A percentile compares a stretch with the other conserved stretches of the same genome.
Conservation (phyloP, 1,284 basidiomycete species). For the Ceratobasidium sp. region DNA sequence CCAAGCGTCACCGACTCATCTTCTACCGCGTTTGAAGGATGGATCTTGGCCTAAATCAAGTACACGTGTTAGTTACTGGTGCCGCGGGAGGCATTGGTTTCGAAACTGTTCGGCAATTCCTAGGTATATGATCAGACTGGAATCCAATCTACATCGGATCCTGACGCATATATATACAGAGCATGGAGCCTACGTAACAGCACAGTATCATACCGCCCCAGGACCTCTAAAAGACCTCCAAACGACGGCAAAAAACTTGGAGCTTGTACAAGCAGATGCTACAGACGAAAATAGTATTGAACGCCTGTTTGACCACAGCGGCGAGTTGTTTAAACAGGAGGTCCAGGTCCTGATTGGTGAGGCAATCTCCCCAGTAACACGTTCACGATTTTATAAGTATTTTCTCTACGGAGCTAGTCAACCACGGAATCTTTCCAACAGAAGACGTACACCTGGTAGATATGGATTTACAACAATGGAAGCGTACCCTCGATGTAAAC, state of each 20-base stretch:
- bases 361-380: not conserved
- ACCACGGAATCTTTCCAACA: constrained; percentile 71
- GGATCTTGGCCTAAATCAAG: constrained; percentile 59
- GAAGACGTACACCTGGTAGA: constrained; percentile 66
- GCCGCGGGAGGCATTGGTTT: constrained; percentile 77
- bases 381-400: constrained; percentile 55
- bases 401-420: constrained; percentile 65
- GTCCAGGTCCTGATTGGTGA: constrained; percentile 47
- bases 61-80: constrained; percentile 66
- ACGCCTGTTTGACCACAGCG: constrained; percentile 53
- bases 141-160: not conserved
- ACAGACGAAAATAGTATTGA: constrained; percentile 69
- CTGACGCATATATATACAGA: constrained; percentile 60
- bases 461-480: constrained; percentile 77
- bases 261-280: constrained; percentile 70
- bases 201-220: constrained; percentile 75
- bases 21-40: constrained; percentile 50
- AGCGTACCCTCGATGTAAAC: constrained; percentile 71
- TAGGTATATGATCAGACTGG: constrained; percentile 59
- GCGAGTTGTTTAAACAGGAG: constrained; percentile 30
- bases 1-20: not conserved
- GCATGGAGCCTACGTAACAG: constrained; percentile 77
- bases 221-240: constrained; percentile 63
- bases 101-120: constrained; percentile 67
- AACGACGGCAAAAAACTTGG: constrained; percentile 59